These are phyloP conservation scores for Magnolia changhungtana DNA, from an alignment of 164 flowering plant species.

Conservation along the genomic window DNA sequence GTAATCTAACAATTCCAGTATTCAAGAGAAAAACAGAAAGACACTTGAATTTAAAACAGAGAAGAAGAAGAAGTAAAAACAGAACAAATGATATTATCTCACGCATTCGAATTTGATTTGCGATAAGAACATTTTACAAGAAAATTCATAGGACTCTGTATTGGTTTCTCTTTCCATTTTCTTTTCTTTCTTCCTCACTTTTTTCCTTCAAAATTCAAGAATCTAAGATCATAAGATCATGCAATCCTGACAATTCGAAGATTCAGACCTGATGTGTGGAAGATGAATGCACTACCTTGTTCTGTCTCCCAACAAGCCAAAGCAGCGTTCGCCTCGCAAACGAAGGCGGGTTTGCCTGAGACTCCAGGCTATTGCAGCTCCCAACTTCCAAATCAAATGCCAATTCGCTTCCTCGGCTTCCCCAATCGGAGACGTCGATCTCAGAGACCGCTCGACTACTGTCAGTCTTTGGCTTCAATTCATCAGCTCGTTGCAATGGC, in stretches of 20 bases:
- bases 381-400: slow-evolving; percentile 36
- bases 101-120: not conserved
- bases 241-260: not conserved
- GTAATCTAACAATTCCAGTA: not conserved
- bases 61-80: not conserved
- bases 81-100: not conserved
- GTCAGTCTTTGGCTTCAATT: slow-evolving; percentile 29
- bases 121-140: slow-evolving; percentile 2
- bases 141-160: slow-evolving; percentile 11
- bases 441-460: slow-evolving; percentile 38
- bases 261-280: slow-evolving; percentile 35
- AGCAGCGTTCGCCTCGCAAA: slow-evolving; percentile 62
- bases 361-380: slow-evolving; percentile 44
- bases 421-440: slow-evolving; percentile 42
- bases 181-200: not conserved
- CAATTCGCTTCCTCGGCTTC: slow-evolving; percentile 29
- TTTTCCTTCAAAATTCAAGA: slow-evolving; percentile 25
- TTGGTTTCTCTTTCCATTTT: not conserved
- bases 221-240: slow-evolving; percentile 7
- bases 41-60: not conserved
- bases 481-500: slow-evolving; percentile 29
- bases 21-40: not conserved
- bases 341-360: slow-evolving; percentile 45
- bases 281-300: slow-evolving; percentile 69
- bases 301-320: slow-evolving; percentile 79